Evolutionary conservation across 2,329 filamentous ascomycete genomes (phyloP).

Genomic region (Colletotrichum phormii): DNA sequence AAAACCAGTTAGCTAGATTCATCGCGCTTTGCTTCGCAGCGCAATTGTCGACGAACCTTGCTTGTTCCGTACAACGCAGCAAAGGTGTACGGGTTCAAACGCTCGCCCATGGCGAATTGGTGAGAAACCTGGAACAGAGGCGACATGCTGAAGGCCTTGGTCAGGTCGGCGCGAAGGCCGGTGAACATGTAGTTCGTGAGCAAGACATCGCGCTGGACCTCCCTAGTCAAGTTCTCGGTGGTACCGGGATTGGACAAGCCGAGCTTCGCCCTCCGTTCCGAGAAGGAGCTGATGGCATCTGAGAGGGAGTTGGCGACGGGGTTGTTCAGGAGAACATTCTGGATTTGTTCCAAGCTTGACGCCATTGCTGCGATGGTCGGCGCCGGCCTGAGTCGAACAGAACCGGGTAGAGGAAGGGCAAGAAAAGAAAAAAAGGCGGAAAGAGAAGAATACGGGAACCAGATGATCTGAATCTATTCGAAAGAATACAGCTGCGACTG

Average conservation of each 20-base stretch:
- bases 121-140: slow-evolving; percentile 98
- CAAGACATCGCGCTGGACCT: slow-evolving; percentile 96
- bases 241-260: slow-evolving; percentile 93
- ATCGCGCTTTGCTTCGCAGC: neutral
- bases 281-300: slow-evolving; percentile 85
- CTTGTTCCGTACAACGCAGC: slow-evolving; percentile 93
- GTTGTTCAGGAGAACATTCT: slow-evolving; percentile 78
- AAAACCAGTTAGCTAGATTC: slow-evolving; percentile 4
- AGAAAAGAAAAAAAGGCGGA: slow-evolving; percentile 38
- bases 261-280: slow-evolving; percentile 86
- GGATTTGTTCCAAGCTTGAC: slow-evolving; percentile 55
- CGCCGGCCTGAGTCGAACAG: slow-evolving; percentile 43
- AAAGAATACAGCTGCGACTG: slow-evolving; percentile 25
- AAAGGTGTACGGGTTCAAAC: slow-evolving; percentile 94
- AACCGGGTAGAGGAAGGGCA: slow-evolving; percentile 41
- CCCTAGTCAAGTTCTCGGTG: slow-evolving; percentile 87
- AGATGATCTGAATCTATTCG: neutral
- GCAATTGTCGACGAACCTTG: slow-evolving; percentile 71
- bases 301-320: slow-evolving; percentile 75
- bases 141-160: slow-evolving; percentile 93
- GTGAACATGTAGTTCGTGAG: slow-evolving; percentile 98
- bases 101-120: slow-evolving; percentile 94
- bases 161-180: slow-evolving; percentile 94
- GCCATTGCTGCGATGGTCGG: slow-evolving; percentile 58
- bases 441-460: slow-evolving; percentile 36